A percentile compares a stretch with the other conserved stretches of the same genome.
Conservation (phyloP, 192 early-diverging fungal species). For the Backusella macrospora region DNA sequence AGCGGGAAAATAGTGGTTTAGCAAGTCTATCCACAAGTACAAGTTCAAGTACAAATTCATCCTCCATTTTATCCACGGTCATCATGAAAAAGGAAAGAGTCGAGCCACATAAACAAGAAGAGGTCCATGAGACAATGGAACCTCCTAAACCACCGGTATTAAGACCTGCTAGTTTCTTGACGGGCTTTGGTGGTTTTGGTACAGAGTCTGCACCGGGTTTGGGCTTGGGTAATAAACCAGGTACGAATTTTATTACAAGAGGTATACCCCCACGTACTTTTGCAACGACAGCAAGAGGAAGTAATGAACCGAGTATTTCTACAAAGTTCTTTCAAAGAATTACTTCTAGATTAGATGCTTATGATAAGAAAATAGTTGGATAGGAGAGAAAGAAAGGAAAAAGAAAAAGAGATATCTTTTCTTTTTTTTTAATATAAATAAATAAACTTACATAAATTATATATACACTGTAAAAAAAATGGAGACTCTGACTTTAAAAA, state of each 20-base stretch:
- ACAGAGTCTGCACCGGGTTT: not conserved
- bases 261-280: conserved; percentile 21
- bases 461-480: too few relatives aligned
- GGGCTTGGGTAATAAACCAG: conserved; percentile 11
- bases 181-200: conserved; percentile 30
- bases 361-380: conserved; percentile 26
- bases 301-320: conserved; percentile 34
- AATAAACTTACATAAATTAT: too few relatives aligned
- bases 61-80: conserved; percentile 21
- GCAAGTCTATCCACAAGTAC: conserved; percentile 27
- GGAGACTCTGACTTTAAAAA: too few relatives aligned
- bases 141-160: conserved; percentile 14
- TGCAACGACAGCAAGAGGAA: conserved; percentile 11
- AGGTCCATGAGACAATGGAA: too few relatives aligned
- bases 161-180: conserved; percentile 31
- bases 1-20: conserved; percentile 30
- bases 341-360: conserved; percentile 32
- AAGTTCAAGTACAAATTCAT: conserved; percentile 32
- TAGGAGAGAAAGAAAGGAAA: not conserved
- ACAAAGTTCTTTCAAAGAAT: conserved; percentile 41
- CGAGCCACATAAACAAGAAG: not conserved
- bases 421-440: too few relatives aligned
- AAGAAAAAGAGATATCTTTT: too few relatives aligned
- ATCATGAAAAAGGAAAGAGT: conserved; percentile 4
- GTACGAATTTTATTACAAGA: conserved; percentile 20